Evolutionary conservation across 306 rosid species (phyloP).

Genomic region (Sicyos baderoa): DNA sequence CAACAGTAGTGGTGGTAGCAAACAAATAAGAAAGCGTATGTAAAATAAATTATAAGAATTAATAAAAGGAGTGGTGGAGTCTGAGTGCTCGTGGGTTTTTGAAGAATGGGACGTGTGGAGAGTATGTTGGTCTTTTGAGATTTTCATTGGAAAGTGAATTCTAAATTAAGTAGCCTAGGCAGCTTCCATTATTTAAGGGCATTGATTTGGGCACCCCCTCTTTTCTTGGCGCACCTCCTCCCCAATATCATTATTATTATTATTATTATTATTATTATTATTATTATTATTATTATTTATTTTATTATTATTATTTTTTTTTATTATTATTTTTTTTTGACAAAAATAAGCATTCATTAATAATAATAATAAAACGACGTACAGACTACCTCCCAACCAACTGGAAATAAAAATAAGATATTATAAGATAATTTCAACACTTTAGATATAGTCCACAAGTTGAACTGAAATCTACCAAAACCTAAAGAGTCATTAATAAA

Average conservation of each 20-base stretch:
- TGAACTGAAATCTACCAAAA: too few relatives aligned
- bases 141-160: constrained; percentile 61
- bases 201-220: constrained; percentile 29
- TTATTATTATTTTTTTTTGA: too few relatives aligned
- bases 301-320: background rate
- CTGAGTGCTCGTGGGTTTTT: constrained; percentile 92
- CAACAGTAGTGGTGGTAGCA: constrained; percentile 42
- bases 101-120: constrained; percentile 80
- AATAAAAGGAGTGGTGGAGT: constrained; percentile 29
- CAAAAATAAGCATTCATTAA: too few relatives aligned
- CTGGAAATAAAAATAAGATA: too few relatives aligned
- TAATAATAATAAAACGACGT: too few relatives aligned
- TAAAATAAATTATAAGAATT: background rate
- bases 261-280: too few relatives aligned
- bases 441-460: too few relatives aligned
- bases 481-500: too few relatives aligned
- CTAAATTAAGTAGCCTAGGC: constrained; percentile 24
- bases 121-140: constrained; percentile 96
- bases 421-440: too few relatives aligned
- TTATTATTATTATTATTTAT: too few relatives aligned
- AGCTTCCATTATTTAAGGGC: constrained; percentile 24
- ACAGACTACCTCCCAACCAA: too few relatives aligned
- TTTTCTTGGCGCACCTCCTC: background rate
- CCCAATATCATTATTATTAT: background rate
- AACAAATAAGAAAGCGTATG: constrained; percentile 21